Conservation (phyloP, 2,329 filamentous ascomycete genomes). For the Aspergillus udagawae region DNA sequence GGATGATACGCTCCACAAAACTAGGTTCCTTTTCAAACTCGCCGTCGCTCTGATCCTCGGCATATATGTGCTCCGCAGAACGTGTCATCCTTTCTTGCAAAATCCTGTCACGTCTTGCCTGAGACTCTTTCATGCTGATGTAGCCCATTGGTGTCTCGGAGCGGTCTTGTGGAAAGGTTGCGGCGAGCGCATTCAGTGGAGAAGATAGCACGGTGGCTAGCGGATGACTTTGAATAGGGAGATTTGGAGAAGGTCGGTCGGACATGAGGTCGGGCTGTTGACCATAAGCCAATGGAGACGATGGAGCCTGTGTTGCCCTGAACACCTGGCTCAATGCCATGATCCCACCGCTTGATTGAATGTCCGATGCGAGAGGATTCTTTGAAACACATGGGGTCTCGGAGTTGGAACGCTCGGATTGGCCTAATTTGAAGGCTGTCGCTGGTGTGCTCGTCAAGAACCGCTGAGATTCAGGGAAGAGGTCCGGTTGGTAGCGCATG, state of each 20-base stretch:
- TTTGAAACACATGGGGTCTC: constrained; percentile 39
- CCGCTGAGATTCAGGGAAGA: constrained; percentile 46
- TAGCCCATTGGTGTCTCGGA: constrained; percentile 43
- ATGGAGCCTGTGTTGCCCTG: constrained; percentile 45
- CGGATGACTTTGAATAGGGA: constrained; percentile 40
- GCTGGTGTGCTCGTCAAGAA: constrained; percentile 42
- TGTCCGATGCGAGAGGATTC: constrained; percentile 40
- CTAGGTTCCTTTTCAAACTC: constrained; percentile 44
- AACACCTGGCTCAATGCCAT: constrained; percentile 48
- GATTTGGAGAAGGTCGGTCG: constrained; percentile 48
- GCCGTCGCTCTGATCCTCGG: constrained; percentile 35
- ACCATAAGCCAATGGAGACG: constrained; percentile 41
- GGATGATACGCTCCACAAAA: constrained; percentile 30
- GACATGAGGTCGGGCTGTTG: constrained; percentile 37
- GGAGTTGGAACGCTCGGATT: constrained; percentile 22
- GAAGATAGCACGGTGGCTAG: constrained; percentile 35
- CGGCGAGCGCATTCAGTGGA: constrained; percentile 30
- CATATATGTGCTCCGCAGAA: constrained; percentile 32
- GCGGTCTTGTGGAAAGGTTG: constrained; percentile 31
- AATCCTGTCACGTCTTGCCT: constrained; percentile 36
- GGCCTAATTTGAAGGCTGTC: constrained; percentile 32
- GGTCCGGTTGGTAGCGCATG: constrained; percentile 32
- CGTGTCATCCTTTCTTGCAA: constrained; percentile 29
- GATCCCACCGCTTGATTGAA: constrained; percentile 34
- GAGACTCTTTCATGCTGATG: constrained; percentile 45